A percentile compares a stretch with the other conserved stretches of the same genome.
phyloP scores from a whole-genome alignment of 2,329 filamentous ascomycete genomes.

The Penicillium sclerotiorum region DNA sequence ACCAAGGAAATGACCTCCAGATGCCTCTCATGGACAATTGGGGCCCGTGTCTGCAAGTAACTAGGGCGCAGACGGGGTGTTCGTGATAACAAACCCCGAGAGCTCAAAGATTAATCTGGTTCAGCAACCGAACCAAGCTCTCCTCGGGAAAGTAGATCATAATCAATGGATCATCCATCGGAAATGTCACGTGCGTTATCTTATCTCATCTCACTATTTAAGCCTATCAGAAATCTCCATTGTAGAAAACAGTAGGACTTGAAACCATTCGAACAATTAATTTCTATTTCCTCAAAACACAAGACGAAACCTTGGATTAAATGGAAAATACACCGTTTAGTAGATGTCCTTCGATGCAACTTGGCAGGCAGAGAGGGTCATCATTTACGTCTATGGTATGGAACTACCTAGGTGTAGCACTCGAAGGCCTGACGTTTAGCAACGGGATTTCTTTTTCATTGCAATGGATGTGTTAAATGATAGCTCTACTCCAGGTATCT shows the following conservation, averaged over 20 bases:
- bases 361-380: too few species aligned
- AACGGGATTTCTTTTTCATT: background rate
- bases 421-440: too few species aligned
- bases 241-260: too few species aligned
- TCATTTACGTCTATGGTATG: too few species aligned
- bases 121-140: constrained; percentile 13
- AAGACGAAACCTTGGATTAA: too few species aligned
- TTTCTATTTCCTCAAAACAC: too few species aligned
- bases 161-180: constrained; percentile 6
- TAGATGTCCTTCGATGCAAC: too few species aligned
- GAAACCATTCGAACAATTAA: too few species aligned
- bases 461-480: background rate
- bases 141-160: constrained; percentile 26
- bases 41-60: constrained; percentile 15
- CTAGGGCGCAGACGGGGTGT: constrained; percentile 19
- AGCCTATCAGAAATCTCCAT: too few species aligned
- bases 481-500: constrained; percentile 7
- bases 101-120: constrained; percentile 21
- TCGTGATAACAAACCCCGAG: constrained; percentile 17
- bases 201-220: too few species aligned
- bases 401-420: too few species aligned
- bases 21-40: constrained; percentile 34
- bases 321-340: too few species aligned
- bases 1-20: constrained; percentile 22
- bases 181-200: constrained; percentile 25